These are phyloP conservation scores for Metschnikowia bowlesiae DNA, from an alignment of 805 yeast species.

Conservation along the genomic window DNA sequence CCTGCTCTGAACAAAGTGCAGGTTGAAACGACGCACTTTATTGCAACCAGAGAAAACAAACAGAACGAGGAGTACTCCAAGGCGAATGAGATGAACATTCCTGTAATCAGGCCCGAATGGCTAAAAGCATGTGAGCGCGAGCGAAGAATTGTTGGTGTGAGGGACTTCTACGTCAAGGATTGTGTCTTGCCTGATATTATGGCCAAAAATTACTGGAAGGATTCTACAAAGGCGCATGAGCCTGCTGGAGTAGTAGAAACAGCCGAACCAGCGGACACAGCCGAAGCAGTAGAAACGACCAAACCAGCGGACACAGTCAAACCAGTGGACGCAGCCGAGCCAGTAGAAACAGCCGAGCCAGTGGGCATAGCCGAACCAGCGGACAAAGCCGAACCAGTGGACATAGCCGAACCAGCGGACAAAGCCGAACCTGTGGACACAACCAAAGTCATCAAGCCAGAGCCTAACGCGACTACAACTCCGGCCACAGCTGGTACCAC, in stretches of 20 bases:
- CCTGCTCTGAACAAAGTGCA: slow-evolving; percentile 69
- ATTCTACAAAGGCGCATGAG: background rate
- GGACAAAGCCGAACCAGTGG: too few species aligned
- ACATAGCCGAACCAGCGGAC: too few species aligned
- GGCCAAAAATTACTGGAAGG: slow-evolving; percentile 38
- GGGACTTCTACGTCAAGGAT: slow-evolving; percentile 71
- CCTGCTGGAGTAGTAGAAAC: background rate
- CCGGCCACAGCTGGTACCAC: too few species aligned
- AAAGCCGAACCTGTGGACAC: too few species aligned
- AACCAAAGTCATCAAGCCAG: too few species aligned
- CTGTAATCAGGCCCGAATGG: slow-evolving; percentile 96
- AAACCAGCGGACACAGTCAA: too few species aligned
- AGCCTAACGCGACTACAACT: too few species aligned
- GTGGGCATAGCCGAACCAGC: too few species aligned
- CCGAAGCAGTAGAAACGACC: background rate
- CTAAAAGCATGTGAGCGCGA: slow-evolving; percentile 88
- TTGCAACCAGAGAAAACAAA: slow-evolving; percentile 57
- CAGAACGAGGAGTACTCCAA: slow-evolving; percentile 69
- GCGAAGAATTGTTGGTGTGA: slow-evolving; percentile 86
- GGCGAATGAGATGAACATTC: slow-evolving; percentile 83
- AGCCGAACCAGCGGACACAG: background rate
- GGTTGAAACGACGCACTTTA: slow-evolving; percentile 91
- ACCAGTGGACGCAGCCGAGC: too few species aligned
- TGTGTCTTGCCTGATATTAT: slow-evolving; percentile 42
- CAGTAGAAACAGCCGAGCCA: too few species aligned